Percentiles rank a stretch among this genome's conserved stretches.
These are phyloP conservation scores for Sugiyamaella floridensis DNA, from an alignment of 805 yeast species.

Conservation along the genomic window DNA sequence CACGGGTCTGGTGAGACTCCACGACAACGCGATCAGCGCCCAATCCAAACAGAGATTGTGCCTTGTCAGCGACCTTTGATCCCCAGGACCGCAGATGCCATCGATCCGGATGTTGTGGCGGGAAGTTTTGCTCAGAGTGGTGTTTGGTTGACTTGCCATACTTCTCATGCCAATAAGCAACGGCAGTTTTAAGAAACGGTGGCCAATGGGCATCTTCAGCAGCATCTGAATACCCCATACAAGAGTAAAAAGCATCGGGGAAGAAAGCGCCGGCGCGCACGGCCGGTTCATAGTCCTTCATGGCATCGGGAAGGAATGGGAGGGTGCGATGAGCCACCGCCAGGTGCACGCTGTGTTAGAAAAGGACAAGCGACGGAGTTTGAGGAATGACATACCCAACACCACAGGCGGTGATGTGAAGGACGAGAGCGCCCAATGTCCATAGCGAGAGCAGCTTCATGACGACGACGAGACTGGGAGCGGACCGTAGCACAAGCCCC, in stretches of 20 bases:
- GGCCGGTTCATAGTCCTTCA: slow-evolving; percentile 5
- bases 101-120: neutral
- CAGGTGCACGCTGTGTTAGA: slow-evolving; percentile 12
- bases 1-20: neutral
- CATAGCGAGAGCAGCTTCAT: neutral
- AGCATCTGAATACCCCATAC: slow-evolving; percentile 43
- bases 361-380: neutral
- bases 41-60: neutral
- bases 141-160: slow-evolving; percentile 14
- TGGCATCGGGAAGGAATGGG: slow-evolving; percentile 11
- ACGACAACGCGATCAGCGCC: neutral
- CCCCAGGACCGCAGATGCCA: neutral
- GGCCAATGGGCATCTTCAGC: slow-evolving; percentile 72
- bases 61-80: neutral
- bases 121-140: neutral
- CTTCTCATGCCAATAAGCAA: slow-evolving; percentile 36
- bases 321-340: slow-evolving; percentile 9
- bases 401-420: neutral
- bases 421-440: neutral
- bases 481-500: neutral
- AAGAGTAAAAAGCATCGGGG: slow-evolving; percentile 63
- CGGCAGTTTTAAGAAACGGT: slow-evolving; percentile 46
- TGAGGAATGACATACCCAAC: neutral
- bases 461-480: neutral
- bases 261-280: slow-evolving; percentile 54